Conservation (phyloP, 2,329 filamentous ascomycete species). For the Colletotrichum liaoningense region DNA sequence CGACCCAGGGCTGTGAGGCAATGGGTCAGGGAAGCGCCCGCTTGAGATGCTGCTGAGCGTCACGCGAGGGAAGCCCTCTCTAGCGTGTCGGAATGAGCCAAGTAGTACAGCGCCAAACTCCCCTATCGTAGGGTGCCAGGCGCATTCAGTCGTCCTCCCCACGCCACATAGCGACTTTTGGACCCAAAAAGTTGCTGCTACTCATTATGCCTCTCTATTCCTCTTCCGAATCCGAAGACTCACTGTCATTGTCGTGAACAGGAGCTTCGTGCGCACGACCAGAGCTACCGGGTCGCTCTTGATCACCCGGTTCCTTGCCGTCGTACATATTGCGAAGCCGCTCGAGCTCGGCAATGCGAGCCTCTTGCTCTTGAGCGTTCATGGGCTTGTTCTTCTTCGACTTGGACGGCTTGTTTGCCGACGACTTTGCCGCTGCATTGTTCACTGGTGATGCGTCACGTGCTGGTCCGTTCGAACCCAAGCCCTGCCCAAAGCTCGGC, state of each 20-base stretch:
- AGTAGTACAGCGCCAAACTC: neutral
- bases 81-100: neutral
- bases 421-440: constrained; percentile 44
- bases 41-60: neutral
- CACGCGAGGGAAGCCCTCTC: neutral
- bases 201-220: constrained; percentile 42
- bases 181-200: neutral
- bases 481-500: constrained; percentile 53
- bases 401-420: constrained; percentile 54
- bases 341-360: constrained; percentile 70
- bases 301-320: constrained; percentile 42
- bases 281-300: constrained; percentile 42
- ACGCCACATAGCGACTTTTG: neutral
- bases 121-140: neutral
- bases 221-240: constrained; percentile 61
- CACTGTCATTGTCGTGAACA: constrained; percentile 40
- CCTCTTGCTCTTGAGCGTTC: constrained; percentile 77
- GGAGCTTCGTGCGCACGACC: constrained; percentile 35
- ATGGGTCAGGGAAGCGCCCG: neutral
- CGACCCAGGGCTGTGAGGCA: neutral
- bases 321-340: constrained; percentile 60
- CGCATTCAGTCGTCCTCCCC: neutral
- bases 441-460: constrained; percentile 45
- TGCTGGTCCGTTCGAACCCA: constrained; percentile 39
- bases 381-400: constrained; percentile 82